These are phyloP conservation scores for Aspergillus terreus DNA, from an alignment of 2,329 filamentous ascomycete species.

Conservation along the genomic window DNA sequence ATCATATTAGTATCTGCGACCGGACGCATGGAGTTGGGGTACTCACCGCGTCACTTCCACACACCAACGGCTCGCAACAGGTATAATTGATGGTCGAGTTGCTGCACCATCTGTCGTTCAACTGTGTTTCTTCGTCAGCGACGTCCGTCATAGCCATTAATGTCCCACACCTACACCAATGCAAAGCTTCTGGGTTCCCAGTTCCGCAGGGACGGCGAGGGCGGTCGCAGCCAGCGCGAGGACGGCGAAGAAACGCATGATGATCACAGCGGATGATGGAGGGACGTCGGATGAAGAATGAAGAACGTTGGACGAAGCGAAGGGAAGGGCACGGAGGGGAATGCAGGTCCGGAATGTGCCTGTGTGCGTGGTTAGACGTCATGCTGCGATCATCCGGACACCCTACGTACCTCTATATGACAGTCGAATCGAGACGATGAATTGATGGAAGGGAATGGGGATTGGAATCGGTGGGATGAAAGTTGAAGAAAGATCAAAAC, in stretches of 20 bases:
- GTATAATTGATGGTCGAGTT: conserved; percentile 5
- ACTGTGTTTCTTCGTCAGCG: background rate
- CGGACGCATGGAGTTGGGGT: background rate
- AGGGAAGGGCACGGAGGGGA: no score
- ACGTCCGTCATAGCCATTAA: background rate
- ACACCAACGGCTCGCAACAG: conserved; percentile 11
- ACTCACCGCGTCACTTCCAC: conserved; percentile 11
- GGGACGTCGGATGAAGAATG: background rate
- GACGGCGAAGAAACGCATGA: conserved; percentile 12
- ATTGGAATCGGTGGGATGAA: no score
- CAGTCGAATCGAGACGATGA: no score
- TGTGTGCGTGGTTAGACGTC: background rate
- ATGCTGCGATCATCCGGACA: background rate
- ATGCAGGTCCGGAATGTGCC: background rate
- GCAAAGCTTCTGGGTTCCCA: conserved; percentile 4
- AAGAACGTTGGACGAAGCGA: background rate
- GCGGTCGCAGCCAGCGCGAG: conserved; percentile 7
- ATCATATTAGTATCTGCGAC: background rate
- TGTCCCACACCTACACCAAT: conserved; percentile 1
- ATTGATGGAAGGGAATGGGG: no score
- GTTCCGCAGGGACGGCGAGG: conserved; percentile 7
- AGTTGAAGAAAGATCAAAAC: no score
- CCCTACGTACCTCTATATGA: no score
- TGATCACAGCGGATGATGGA: background rate
- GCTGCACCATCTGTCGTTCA: conserved; percentile 2